Base-by-base conservation (phyloP, 345 rosid genomes). In the Carallia brachiata region DNA sequence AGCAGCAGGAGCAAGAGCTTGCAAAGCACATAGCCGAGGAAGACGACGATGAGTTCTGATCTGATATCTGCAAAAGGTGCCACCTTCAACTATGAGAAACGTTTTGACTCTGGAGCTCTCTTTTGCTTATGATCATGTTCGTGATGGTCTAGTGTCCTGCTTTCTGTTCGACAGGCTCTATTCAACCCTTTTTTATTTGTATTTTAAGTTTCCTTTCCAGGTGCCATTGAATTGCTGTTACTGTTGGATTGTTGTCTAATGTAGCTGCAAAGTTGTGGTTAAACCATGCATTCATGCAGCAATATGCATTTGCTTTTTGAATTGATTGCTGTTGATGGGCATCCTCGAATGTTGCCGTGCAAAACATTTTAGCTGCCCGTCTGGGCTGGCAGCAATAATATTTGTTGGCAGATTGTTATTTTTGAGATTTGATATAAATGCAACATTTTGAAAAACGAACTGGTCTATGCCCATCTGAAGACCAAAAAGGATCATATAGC, bases 11-110 rank as follows among this genome's bases (percentile, higher is more conserved):
- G 59, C 88, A 93, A 66, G 97, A 93, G 77, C 93, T 93, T 1
- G 93, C 97, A 1, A 86, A 90, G 75, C 89, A 89, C 80, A 88
- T 93, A 67, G 92, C 92, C 0, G 97, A 93, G 83, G 92, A 93
- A 70, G 98, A 93, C 6, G 97, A 93, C n/a, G 95, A 88, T 48
- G 93, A 88, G 37, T 91, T 88, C 66, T 89, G 52, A 77, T 27
- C 52, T 53, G n/a, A 18, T 19, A 18, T 48, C 47, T 48, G 37
- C 69, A 5, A 31, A 40, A 19, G 32, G 9, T 17, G 6, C 37
- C 30, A 7, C 62, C 66, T 66, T 67, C 13, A 52, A n/a, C 32
- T 37, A 4, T 34, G 36, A 18, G 32, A 55, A 61, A 32, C 31
- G 12, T 67, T 39, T 36, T 6, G 9, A 15, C 12, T 53, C 39